Base-by-base conservation (phyloP, 306 rosid genomes). In the Hylodesmum podocarpum region DNA sequence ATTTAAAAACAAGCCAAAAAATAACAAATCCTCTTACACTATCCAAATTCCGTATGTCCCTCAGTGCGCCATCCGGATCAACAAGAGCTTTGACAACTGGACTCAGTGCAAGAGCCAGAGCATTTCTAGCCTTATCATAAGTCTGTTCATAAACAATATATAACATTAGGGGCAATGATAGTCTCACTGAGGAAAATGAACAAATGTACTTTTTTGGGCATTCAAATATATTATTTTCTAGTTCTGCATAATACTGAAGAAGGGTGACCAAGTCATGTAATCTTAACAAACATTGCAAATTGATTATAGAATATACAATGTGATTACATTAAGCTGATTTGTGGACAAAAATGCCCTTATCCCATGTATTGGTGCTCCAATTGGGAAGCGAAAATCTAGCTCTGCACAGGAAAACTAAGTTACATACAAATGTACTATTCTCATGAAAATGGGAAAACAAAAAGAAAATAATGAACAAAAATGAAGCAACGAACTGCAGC, bases 41-140 rank as follows among this genome's bases (percentile, higher is more conserved):
- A 79, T 95, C 99, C 86, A 95, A 87, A 82, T 92, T 79, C 84
- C 99, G 73, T 64, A 95, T 93, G 78, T 92, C 96, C 87, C 64
- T 81, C 94, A 95, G 64, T 74, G 98, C 99, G 73, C 90, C 99
- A 87, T 95, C 98, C 63, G 99, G 97, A 82, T 95, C 78, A 72
- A 95, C 90, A 76, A 95, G 98, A 83, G 99, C 97, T 85, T 40
- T 92, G 70, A 95, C 99, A 82, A 95, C 98, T 34, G 99, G 99
- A 87, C 99, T 95, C 74, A 91, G 84, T 28, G 98, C 98, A 57
- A 95, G 97, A 75, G 99, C 99, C 80, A 95, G 24, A 8, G 99
- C 99, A 82, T 92, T 95, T 84, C 99, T 92, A 80, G 98, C 99
- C 84, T 92, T 95, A 77, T 95, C 98, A 81, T 92, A 95, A 15